Conservation (phyloP, 352 stramenopile species). For the Globisporangium takayamanum region DNA sequence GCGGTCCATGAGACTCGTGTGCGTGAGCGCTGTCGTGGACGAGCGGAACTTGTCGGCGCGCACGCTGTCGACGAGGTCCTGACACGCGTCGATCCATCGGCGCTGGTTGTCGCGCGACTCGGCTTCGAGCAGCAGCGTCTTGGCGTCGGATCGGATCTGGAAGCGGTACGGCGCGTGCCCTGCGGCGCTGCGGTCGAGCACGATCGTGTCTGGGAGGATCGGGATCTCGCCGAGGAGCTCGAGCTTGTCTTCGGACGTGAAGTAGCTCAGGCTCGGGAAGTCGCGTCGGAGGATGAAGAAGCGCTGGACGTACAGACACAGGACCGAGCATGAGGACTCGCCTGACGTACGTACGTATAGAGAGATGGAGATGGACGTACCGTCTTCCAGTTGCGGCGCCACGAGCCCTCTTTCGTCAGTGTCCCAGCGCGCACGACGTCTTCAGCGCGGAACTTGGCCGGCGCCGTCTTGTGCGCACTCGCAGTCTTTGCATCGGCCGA, state of each 20-base stretch:
- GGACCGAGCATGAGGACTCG: background rate
- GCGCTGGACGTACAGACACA: slow-evolving; percentile 17
- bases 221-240: slow-evolving; percentile 65
- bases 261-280: slow-evolving; percentile 73
- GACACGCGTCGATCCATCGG: slow-evolving; percentile 65
- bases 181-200: slow-evolving; percentile 52
- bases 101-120: slow-evolving; percentile 57
- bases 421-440: slow-evolving; percentile 54
- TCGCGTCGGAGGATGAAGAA: slow-evolving; percentile 80
- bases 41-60: slow-evolving; percentile 59
- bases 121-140: slow-evolving; percentile 57
- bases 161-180: slow-evolving; percentile 61
- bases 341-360: background rate
- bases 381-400: slow-evolving; percentile 83
- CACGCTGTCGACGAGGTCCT: slow-evolving; percentile 57
- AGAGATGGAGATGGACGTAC: slow-evolving; percentile 15
- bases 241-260: slow-evolving; percentile 77
- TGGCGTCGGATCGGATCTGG: slow-evolving; percentile 51
- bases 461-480: slow-evolving; percentile 16
- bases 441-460: slow-evolving; percentile 63
- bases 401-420: slow-evolving; percentile 75
- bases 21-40: slow-evolving; percentile 15
- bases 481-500: slow-evolving; percentile 9
- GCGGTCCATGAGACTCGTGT: slow-evolving; percentile 16
- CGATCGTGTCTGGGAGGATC: slow-evolving; percentile 67